phyloP scores from a whole-genome alignment of 805 yeast species.

The Ogataea pignaliae region DNA sequence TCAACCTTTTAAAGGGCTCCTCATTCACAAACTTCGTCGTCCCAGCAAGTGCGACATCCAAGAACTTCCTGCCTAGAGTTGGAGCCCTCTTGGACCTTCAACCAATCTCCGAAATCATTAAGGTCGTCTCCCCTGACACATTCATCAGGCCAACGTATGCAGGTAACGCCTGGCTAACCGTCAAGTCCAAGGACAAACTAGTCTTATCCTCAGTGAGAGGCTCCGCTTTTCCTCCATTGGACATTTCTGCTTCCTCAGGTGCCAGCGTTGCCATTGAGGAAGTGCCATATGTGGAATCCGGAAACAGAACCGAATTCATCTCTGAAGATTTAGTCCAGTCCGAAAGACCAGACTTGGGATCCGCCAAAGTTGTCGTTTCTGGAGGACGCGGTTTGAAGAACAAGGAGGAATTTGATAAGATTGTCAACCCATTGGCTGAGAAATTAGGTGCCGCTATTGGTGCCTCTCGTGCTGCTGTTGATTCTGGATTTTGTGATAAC shows the following conservation, averaged over 20 bases:
- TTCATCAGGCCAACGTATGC: constrained; percentile 95
- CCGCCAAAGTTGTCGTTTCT: constrained; percentile 77
- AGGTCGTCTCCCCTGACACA: constrained; percentile 60
- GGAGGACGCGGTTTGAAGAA: constrained; percentile 94
- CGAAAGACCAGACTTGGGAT: constrained; percentile 86
- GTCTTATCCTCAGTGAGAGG: constrained; percentile 76
- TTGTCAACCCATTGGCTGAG: constrained; percentile 80
- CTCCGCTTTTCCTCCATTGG: constrained; percentile 63
- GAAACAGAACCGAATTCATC: constrained; percentile 55
- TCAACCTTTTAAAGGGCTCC: constrained; percentile 39
- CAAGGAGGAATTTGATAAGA: constrained; percentile 77
- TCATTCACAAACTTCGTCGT: constrained; percentile 67
- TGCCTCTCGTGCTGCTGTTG: constrained; percentile 98
- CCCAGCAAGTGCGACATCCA: constrained; percentile 84
- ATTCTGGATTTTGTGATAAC: constrained; percentile 91
- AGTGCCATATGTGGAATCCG: constrained; percentile 35
- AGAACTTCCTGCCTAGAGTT: constrained; percentile 78
- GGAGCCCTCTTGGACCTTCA: constrained; percentile 84
- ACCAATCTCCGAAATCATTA: constrained; percentile 79
- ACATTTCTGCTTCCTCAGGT: constrained; percentile 29
- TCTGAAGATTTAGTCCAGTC: constrained; percentile 69
- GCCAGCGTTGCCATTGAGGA: constrained; percentile 43
- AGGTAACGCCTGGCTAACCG: constrained; percentile 87
- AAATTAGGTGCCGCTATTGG: constrained; percentile 89
- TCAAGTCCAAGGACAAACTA: constrained; percentile 61